Percentiles rank a stretch among this genome's conserved stretches.
Evolutionary conservation across 1,139 yeast genomes (phyloP).

Genomic region (Candida neerlandica): DNA sequence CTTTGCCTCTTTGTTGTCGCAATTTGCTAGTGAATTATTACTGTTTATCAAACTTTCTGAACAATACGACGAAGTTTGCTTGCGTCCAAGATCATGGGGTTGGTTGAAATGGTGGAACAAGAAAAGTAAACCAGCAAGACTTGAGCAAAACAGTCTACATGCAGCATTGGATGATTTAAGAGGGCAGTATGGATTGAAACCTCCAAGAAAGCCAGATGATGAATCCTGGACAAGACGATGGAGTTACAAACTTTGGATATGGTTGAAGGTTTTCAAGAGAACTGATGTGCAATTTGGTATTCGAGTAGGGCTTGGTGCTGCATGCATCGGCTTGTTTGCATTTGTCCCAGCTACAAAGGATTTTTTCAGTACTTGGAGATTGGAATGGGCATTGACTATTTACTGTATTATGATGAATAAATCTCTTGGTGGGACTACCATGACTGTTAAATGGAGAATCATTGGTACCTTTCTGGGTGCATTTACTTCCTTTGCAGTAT

Average conservation of each 20-base stretch:
- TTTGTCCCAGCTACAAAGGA: conserved; percentile 58
- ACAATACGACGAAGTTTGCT: conserved; percentile 36
- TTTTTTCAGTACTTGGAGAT: conserved; percentile 65
- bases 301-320: conserved; percentile 78
- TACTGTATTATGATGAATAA: conserved; percentile 85
- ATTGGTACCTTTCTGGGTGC: conserved; percentile 80
- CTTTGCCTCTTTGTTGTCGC: conserved; percentile 65
- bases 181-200: conserved; percentile 26
- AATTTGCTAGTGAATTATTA: conserved; percentile 61
- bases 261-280: conserved; percentile 43
- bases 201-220: conserved; percentile 4
- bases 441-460: conserved; percentile 76
- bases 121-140: neutral
- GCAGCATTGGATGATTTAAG: conserved; percentile 42
- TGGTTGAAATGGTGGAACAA: conserved; percentile 57
- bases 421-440: conserved; percentile 83
- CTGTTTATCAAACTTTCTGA: conserved; percentile 51
- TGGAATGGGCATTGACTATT: conserved; percentile 84
- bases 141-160: conserved; percentile 25
- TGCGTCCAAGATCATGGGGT: conserved; percentile 40
- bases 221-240: conserved; percentile 12
- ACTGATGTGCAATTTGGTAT: conserved; percentile 79
- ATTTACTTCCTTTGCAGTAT: conserved; percentile 55
- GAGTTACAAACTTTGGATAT: conserved; percentile 33
- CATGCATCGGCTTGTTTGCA: conserved; percentile 67